Conservation (phyloP, 257 asterid genomes). For the Oldenlandia corymbosa region DNA sequence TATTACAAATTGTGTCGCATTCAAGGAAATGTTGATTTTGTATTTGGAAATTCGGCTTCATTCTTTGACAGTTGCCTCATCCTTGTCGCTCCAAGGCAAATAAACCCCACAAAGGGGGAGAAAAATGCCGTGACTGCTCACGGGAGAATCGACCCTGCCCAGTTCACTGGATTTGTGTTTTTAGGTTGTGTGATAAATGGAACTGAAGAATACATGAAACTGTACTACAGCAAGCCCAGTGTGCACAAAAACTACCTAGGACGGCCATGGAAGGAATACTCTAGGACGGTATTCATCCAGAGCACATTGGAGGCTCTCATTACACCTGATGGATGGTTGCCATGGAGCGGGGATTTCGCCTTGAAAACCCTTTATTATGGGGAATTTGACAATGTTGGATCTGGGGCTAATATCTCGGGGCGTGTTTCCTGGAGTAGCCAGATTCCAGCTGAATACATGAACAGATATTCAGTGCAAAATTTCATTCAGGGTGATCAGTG, state of each 20-base stretch:
- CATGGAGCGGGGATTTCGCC: slow-evolving; percentile 31
- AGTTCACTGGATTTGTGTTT: slow-evolving; percentile 32
- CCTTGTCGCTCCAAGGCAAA: slow-evolving; percentile 21
- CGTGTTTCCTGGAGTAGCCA: slow-evolving; percentile 28
- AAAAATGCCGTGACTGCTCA: slow-evolving; percentile 32
- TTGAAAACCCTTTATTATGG: slow-evolving; percentile 33
- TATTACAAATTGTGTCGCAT: slow-evolving; percentile 29
- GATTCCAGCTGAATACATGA: slow-evolving; percentile 20
- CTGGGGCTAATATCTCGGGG: slow-evolving; percentile 18
- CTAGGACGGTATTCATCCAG: slow-evolving; percentile 29
- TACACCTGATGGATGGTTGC: slow-evolving; percentile 28
- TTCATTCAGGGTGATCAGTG: slow-evolving; percentile 35
- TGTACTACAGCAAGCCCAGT: slow-evolving; percentile 20
- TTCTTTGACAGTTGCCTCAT: slow-evolving; percentile 24
- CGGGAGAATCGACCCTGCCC: slow-evolving; percentile 34
- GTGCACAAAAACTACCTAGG: slow-evolving; percentile 29
- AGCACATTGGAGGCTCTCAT: slow-evolving; percentile 23
- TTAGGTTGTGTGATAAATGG: slow-evolving; percentile 23
- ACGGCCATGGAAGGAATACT: slow-evolving; percentile 40
- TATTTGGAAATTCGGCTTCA: slow-evolving; percentile 30
- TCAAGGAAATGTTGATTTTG: slow-evolving; percentile 31
- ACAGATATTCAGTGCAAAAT: slow-evolving; percentile 21
- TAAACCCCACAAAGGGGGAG: slow-evolving; percentile 19
- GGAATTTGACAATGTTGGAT: slow-evolving; percentile 23
- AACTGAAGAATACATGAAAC: slow-evolving; percentile 23